phyloP scores from a whole-genome alignment of 352 stramenopile species.

The Globisporangium irregulare region DNA sequence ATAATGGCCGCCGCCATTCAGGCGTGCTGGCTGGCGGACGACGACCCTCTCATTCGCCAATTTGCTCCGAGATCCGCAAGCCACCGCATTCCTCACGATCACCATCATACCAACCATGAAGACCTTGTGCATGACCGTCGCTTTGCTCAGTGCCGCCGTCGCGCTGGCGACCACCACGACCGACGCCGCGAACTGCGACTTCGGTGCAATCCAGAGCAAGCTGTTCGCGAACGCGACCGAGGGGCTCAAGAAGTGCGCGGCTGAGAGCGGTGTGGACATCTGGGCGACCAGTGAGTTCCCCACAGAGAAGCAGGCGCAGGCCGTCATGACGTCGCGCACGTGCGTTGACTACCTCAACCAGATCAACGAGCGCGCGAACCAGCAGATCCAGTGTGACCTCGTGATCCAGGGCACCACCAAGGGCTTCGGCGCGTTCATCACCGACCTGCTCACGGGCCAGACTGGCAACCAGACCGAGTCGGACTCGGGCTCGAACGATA shows the following conservation, averaged over 20 bases:
- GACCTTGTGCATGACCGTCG: slow-evolving; percentile 20
- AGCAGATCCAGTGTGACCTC: slow-evolving; percentile 47
- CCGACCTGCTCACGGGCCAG: slow-evolving; percentile 48
- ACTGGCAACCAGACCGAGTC: slow-evolving; percentile 59
- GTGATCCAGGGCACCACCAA: slow-evolving; percentile 35
- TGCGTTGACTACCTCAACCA: slow-evolving; percentile 74
- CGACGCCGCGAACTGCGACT: slow-evolving; percentile 35
- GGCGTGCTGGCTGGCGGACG: not conserved
- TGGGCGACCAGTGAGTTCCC: slow-evolving; percentile 37
- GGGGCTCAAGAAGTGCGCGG: slow-evolving; percentile 32
- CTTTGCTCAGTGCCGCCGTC: slow-evolving; percentile 15
- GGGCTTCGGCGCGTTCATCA: slow-evolving; percentile 38
- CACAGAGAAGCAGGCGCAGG: slow-evolving; percentile 39
- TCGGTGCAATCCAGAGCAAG: slow-evolving; percentile 42
- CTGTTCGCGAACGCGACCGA: slow-evolving; percentile 51
- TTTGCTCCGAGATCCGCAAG: not conserved
- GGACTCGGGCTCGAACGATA: slow-evolving; percentile 18
- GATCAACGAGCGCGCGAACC: slow-evolving; percentile 58
- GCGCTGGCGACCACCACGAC: slow-evolving; percentile 19
- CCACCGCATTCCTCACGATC: not conserved
- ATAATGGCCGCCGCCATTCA: not conserved
- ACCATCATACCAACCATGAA: slow-evolving; percentile 21
- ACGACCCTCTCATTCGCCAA: slow-evolving; percentile 2
- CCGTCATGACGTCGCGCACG: slow-evolving; percentile 40
- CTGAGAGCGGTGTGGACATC: slow-evolving; percentile 48